Evolutionary conservation across 345 rosid genomes (phyloP).

Genomic region (Psidium friedrichsthalianum): DNA sequence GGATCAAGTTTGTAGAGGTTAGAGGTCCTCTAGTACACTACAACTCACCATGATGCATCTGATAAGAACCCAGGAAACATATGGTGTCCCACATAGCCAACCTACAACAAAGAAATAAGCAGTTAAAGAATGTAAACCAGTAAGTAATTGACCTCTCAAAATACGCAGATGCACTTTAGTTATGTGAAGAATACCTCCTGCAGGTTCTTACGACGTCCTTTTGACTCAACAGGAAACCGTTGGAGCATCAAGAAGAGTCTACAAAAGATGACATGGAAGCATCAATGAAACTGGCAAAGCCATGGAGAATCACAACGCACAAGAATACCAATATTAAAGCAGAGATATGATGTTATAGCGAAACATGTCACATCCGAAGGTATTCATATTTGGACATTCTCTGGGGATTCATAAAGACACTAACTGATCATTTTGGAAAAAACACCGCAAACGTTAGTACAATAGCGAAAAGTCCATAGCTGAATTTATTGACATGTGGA

Average conservation of each 20-base stretch:
- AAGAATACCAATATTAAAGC: not conserved
- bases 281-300: not conserved
- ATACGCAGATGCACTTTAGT: not conserved
- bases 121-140: not conserved
- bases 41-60: conserved; percentile 78
- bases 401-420: not conserved
- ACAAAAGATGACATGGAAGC: conserved; percentile 12
- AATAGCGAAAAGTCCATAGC: not conserved
- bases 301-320: not conserved
- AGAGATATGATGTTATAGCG: not conserved
- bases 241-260: conserved; percentile 91
- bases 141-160: not conserved
- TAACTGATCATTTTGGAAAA: not conserved
- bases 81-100: conserved; percentile 92
- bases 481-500: not conserved
- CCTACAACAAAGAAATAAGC: conserved; percentile 34
- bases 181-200: conserved; percentile 51
- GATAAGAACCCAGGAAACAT: conserved; percentile 80
- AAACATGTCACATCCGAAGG: not conserved
- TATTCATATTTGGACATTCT: not conserved
- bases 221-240: conserved; percentile 93
- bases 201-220: conserved; percentile 83
- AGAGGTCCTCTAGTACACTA: not conserved
- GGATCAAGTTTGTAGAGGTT: not conserved
- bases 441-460: not conserved